Evolutionary conservation across 2,329 filamentous ascomycete species (phyloP).

Genomic region (Blumeria hordei): DNA sequence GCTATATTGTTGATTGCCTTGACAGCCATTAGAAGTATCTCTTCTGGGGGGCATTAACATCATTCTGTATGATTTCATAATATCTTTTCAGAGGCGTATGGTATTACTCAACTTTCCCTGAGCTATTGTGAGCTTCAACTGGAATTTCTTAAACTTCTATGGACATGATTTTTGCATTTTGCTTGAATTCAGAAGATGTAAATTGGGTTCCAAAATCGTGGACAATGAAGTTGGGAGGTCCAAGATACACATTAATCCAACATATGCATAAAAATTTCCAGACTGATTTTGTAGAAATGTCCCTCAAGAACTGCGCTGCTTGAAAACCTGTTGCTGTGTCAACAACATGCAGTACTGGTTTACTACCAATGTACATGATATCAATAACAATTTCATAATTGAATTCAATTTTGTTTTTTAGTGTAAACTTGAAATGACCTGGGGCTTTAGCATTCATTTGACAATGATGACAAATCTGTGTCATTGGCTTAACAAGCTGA

Average conservation of each 20-base stretch:
- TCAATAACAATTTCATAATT: too few relatives aligned
- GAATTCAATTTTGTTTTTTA: too few relatives aligned
- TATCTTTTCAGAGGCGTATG: neutral
- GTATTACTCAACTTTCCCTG: conserved; percentile 1
- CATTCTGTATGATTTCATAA: neutral
- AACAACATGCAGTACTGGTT: too few relatives aligned
- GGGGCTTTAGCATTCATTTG: too few relatives aligned
- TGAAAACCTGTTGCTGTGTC: too few relatives aligned
- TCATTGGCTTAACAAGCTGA: too few relatives aligned
- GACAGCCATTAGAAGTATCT: neutral
- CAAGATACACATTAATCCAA: neutral
- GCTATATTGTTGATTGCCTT: neutral
- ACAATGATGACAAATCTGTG: too few relatives aligned
- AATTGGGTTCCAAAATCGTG: neutral
- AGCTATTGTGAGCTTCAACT: neutral
- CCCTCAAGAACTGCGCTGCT: too few relatives aligned
- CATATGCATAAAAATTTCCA: neutral
- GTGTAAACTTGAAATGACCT: too few relatives aligned
- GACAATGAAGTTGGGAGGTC: neutral
- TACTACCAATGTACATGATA: too few relatives aligned
- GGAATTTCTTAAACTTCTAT: neutral
- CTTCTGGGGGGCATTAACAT: neutral
- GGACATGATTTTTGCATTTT: neutral
- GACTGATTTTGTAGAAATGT: too few relatives aligned
- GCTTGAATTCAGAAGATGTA: neutral